A percentile compares a stretch with the other conserved stretches of the same genome.
Evolutionary conservation across 306 rosid species (phyloP).

Genomic region (Cucumis cinereus): DNA sequence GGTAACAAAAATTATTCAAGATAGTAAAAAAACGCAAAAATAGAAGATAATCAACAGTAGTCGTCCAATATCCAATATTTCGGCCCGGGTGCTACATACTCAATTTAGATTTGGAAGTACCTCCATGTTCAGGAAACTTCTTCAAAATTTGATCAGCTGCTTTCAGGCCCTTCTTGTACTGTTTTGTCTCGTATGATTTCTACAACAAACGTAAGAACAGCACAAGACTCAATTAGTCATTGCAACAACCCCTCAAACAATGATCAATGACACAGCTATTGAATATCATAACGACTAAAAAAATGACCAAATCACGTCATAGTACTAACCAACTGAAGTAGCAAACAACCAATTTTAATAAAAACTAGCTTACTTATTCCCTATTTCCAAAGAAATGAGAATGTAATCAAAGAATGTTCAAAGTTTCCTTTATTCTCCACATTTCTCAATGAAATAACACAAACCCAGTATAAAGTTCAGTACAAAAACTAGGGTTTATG

Average conservation of each 20-base stretch:
- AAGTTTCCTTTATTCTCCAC: background rate
- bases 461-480: background rate
- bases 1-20: background rate
- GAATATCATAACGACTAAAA: background rate
- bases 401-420: background rate
- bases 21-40: background rate
- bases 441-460: background rate
- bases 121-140: slow-evolving; percentile 98
- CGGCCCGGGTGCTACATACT: background rate
- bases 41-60: background rate
- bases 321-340: background rate
- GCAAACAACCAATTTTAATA: background rate
- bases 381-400: background rate
- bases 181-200: slow-evolving; percentile 98
- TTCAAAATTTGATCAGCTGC: slow-evolving; percentile 94
- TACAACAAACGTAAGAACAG: slow-evolving; percentile 18
- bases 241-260: background rate
- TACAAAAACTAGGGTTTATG: slow-evolving; percentile 38
- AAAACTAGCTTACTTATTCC: background rate
- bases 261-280: background rate
- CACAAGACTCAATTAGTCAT: background rate
- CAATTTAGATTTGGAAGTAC: slow-evolving; percentile 21
- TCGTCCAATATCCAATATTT: background rate
- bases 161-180: slow-evolving; percentile 90
- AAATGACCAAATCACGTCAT: background rate